phyloP scores from a whole-genome alignment of 202 grass and related monocot species.

The Panicum hallii region DNA sequence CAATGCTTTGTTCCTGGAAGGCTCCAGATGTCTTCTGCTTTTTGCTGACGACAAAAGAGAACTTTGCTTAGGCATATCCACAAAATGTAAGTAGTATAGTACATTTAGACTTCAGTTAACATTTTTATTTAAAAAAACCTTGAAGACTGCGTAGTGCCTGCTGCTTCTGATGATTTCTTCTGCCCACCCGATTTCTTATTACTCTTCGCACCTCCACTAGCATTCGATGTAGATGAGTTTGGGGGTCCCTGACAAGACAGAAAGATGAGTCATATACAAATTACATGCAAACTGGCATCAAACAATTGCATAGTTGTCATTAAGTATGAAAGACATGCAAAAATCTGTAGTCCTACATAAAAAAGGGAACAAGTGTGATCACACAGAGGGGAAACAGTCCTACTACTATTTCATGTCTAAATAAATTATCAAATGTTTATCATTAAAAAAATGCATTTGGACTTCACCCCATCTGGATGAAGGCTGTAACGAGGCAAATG shows the following conservation, averaged over 20 bases:
- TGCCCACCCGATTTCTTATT: conserved; percentile 85
- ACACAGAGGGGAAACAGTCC: neutral
- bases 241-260: conserved; percentile 40
- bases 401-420: conserved; percentile 18
- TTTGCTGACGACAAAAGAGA: conserved; percentile 67
- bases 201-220: conserved; percentile 51
- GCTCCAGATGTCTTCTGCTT: conserved; percentile 77
- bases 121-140: conserved; percentile 49
- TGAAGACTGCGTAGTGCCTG: conserved; percentile 61
- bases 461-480: conserved; percentile 22
- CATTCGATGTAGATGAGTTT: conserved; percentile 44
- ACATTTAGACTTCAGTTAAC: conserved; percentile 31
- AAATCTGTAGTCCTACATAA: neutral
- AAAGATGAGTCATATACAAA: conserved; percentile 24
- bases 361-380: neutral
- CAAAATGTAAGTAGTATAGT: conserved; percentile 34
- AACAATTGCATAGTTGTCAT: conserved; percentile 7
- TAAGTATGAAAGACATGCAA: conserved; percentile 23
- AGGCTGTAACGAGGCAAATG: conserved; percentile 28
- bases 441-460: conserved; percentile 20
- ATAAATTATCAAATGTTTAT: conserved; percentile 13
- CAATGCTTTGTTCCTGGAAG: conserved; percentile 92
- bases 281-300: conserved; percentile 16
- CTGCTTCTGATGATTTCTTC: conserved; percentile 82
- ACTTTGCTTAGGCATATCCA: conserved; percentile 35